A percentile compares a stretch with the other conserved stretches of the same genome.
These are phyloP conservation scores for Coemansia sp. DNA, from an alignment of 192 early-diverging fungal species.

Conservation along the genomic window DNA sequence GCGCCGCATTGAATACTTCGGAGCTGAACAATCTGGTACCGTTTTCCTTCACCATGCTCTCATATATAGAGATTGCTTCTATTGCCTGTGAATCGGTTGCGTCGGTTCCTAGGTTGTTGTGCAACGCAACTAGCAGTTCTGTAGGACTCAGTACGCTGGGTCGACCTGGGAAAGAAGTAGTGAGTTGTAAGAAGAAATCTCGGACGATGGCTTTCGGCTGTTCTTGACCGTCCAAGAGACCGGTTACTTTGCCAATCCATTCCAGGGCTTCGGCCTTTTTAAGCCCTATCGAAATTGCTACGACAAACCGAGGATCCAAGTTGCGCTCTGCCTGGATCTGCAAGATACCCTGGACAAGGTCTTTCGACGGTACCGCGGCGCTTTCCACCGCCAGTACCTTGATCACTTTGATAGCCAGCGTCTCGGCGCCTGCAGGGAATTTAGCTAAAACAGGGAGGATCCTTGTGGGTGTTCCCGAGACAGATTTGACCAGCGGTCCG, in stretches of 20 bases:
- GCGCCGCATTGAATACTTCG: conserved; percentile 23
- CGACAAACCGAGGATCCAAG: conserved; percentile 33
- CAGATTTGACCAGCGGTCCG: conserved; percentile 41
- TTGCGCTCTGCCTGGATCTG: conserved; percentile 30
- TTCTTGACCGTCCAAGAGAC: conserved; percentile 24
- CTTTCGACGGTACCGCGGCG: conserved; percentile 24
- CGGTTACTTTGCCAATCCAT: conserved; percentile 19
- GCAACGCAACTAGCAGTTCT: conserved; percentile 44
- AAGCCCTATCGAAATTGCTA: conserved; percentile 32
- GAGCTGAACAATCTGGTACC: conserved; percentile 26
- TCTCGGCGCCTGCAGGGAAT: conserved; percentile 42
- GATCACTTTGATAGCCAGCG: conserved; percentile 31
- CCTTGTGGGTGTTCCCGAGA: conserved; percentile 19
- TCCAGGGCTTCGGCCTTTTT: conserved; percentile 15
- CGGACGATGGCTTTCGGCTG: conserved; percentile 14
- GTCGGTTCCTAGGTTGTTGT: conserved; percentile 10
- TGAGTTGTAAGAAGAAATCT: conserved; percentile 34
- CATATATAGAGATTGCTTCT: conserved; percentile 24
- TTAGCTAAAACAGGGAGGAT: conserved; percentile 26
- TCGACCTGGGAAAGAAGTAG: conserved; percentile 24
- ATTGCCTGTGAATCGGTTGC: conserved; percentile 8
- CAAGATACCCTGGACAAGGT: conserved; percentile 37
- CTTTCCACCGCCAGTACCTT: conserved; percentile 23
- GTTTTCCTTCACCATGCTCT: conserved; percentile 19
- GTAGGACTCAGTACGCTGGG: conserved; percentile 51